These are phyloP conservation scores for Cyclostephanos tholiformis DNA, from an alignment of 108 stramenopile species.

Conservation along the genomic window DNA sequence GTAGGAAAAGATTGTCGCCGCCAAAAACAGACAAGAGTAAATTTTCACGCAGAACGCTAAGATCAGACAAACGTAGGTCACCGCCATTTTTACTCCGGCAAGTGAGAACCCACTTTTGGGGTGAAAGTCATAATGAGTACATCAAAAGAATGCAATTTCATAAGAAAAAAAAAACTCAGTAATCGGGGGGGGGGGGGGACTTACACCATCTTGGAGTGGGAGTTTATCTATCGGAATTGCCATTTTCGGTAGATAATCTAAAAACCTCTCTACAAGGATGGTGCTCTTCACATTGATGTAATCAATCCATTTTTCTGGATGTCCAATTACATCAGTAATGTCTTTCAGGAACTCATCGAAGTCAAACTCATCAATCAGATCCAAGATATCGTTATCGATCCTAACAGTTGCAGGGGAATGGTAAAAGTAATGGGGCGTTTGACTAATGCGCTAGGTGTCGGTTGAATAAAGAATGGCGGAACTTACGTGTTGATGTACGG, in stretches of 20 bases:
- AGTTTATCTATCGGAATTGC: conserved; percentile 86
- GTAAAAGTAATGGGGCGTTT: not conserved
- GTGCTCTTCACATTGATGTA: conserved; percentile 78
- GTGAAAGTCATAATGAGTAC: too few relatives aligned
- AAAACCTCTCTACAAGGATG: conserved; percentile 74
- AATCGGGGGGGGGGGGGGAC: too few relatives aligned
- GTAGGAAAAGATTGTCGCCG: conserved; percentile 67
- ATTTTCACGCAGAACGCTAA: conserved; percentile 75
- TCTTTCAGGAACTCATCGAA: conserved; percentile 74
- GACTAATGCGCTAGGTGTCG: not conserved
- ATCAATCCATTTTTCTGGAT: conserved; percentile 58
- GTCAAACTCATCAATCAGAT: conserved; percentile 85
- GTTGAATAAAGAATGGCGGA: not conserved
- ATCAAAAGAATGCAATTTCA: too few relatives aligned
- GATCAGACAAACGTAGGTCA: conserved; percentile 79
- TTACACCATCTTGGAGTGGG: conserved; percentile 78
- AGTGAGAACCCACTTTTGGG: conserved; percentile 87
- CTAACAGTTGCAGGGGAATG: conserved; percentile 26
- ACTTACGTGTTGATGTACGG: conserved; percentile 87
- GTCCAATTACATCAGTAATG: conserved; percentile 67
- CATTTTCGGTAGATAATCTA: conserved; percentile 85
- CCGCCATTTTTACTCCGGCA: conserved; percentile 79
- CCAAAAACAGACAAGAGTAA: conserved; percentile 72
- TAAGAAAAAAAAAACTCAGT: too few relatives aligned
- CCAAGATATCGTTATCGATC: conserved; percentile 85